phyloP scores from a whole-genome alignment of 805 yeast species.

The Nakazawaea ernobii region DNA sequence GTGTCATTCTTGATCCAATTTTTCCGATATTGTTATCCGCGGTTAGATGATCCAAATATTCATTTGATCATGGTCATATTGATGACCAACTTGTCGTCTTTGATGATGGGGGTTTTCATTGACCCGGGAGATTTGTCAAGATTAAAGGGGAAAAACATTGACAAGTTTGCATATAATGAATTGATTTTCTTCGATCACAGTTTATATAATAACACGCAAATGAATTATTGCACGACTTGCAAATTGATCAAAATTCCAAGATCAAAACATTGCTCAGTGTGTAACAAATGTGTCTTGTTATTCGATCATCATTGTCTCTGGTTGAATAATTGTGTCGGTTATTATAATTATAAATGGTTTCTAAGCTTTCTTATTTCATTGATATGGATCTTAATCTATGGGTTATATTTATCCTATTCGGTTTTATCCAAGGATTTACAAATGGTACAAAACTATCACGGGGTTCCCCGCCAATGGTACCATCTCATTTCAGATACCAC shows the following conservation, averaged over 20 bases:
- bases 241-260: constrained; percentile 73
- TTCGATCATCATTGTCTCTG: constrained; percentile 64
- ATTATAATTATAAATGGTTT: constrained; percentile 45
- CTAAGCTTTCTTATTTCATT: constrained; percentile 31
- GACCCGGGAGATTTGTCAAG: constrained; percentile 35
- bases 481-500: constrained; percentile 23
- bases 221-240: constrained; percentile 52
- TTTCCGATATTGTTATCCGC: constrained; percentile 17
- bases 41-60: constrained; percentile 2
- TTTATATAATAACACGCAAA: constrained; percentile 16
- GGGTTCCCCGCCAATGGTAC: constrained; percentile 16
- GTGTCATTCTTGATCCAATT: constrained; percentile 18
- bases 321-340: constrained; percentile 52
- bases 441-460: constrained; percentile 8
- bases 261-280: constrained; percentile 66
- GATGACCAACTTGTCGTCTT: constrained; percentile 26
- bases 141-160: constrained; percentile 14
- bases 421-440: constrained; percentile 15
- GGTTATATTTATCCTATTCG: constrained; percentile 29
- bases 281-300: constrained; percentile 56
- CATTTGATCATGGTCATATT: constrained; percentile 28
- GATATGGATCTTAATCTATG: constrained; percentile 32
- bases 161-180: constrained; percentile 30
- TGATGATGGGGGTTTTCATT: constrained; percentile 31
- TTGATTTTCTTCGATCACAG: constrained; percentile 34